A percentile compares a stretch with the other conserved stretches of the same genome.
These are phyloP conservation scores for Salix purpurea DNA, from an alignment of 345 rosid genomes.

Conservation along the genomic window DNA sequence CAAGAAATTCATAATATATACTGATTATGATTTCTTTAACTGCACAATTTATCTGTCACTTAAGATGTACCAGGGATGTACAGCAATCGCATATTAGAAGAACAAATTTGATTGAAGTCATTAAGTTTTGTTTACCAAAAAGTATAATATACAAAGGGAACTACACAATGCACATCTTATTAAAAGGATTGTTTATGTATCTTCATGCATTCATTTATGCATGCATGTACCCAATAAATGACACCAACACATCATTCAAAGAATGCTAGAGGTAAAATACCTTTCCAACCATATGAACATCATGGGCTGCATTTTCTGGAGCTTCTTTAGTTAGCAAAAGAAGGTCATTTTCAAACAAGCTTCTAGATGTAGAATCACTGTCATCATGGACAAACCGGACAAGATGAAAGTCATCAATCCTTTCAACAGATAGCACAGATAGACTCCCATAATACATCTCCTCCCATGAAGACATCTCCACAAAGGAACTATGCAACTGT, in stretches of 20 bases:
- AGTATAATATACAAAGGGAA: too few species aligned
- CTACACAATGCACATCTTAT: too few species aligned
- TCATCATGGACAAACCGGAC: slow-evolving; percentile 89
- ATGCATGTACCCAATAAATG: too few species aligned
- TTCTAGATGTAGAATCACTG: slow-evolving; percentile 48
- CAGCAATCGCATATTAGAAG: too few species aligned
- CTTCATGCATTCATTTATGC: too few species aligned
- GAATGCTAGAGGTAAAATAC: slow-evolving; percentile 24
- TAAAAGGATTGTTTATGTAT: too few species aligned
- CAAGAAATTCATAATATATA: not conserved
- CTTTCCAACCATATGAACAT: slow-evolving; percentile 86
- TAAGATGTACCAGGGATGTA: not conserved
- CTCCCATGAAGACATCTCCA: slow-evolving; percentile 78
- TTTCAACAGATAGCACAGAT: slow-evolving; percentile 85
- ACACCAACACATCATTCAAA: not conserved
- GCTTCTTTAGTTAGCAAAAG: slow-evolving; percentile 80
- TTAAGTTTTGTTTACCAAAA: too few species aligned
- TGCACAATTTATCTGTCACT: not conserved
- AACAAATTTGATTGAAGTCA: too few species aligned
- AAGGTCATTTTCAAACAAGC: slow-evolving; percentile 84
- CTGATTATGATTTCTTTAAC: not conserved
- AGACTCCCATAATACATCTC: slow-evolving; percentile 69
- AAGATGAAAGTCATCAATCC: slow-evolving; percentile 92
- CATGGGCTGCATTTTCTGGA: slow-evolving; percentile 45
- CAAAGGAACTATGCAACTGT: slow-evolving; percentile 72